Evolutionary conservation across 1,139 yeast species (phyloP).

Genomic region (Yamadazyma aaseri): DNA sequence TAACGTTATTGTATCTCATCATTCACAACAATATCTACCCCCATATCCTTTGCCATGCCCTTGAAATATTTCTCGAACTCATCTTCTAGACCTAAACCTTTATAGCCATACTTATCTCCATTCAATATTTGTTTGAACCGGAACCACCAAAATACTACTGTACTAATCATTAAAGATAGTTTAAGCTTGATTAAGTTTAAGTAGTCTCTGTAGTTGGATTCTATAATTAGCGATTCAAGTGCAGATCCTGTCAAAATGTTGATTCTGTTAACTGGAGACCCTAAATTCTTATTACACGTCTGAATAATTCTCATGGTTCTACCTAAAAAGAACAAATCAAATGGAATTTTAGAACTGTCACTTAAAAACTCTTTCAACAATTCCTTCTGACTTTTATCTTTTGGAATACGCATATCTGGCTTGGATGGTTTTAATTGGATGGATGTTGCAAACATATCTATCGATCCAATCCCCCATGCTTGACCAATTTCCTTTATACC

Average conservation of each 20-base stretch:
- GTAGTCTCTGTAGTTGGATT: conserved; percentile 20
- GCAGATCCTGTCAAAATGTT: conserved; percentile 62
- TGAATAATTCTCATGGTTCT: conserved; percentile 76
- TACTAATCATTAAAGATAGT: conserved; percentile 41
- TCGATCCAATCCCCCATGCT: conserved; percentile 72
- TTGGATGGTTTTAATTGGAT: conserved; percentile 49
- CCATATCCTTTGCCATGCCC: conserved; percentile 41
- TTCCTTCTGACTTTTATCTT: conserved; percentile 28
- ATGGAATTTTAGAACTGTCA: conserved; percentile 66
- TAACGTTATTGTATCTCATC: conserved; percentile 5
- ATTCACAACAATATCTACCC: conserved; percentile 26
- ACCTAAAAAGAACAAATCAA: conserved; percentile 62
- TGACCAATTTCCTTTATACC: conserved; percentile 50
- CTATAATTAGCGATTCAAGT: conserved; percentile 21
- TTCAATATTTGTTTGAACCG: conserved; percentile 39
- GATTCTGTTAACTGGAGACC: conserved; percentile 72
- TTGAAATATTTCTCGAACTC: conserved; percentile 43
- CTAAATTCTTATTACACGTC: conserved; percentile 61
- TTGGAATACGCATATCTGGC: conserved; percentile 4
- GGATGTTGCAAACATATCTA: conserved; percentile 62
- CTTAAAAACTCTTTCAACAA: conserved; percentile 43
- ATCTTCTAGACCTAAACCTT: conserved; percentile 47
- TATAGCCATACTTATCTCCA: conserved; percentile 32
- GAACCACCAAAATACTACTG: conserved; percentile 39
- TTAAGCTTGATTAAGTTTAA: conserved; percentile 31